phyloP scores from a whole-genome alignment of 2,329 filamentous ascomycete genomes.

The Aspergillus sp. region DNA sequence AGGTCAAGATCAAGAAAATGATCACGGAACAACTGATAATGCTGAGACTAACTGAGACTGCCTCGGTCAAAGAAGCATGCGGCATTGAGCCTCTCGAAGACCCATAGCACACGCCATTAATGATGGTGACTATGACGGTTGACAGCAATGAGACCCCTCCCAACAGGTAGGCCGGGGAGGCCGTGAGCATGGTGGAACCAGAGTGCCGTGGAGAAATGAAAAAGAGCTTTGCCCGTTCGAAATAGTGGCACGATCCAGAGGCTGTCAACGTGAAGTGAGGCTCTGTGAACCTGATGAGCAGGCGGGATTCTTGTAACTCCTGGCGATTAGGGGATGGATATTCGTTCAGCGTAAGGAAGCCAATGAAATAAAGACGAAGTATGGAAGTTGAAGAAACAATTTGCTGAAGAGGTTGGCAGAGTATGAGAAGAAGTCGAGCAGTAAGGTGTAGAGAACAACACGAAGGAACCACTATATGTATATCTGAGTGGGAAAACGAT shows the following conservation, averaged over 20 bases:
- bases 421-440: neutral
- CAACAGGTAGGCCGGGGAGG: slow-evolving; percentile 22
- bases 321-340: neutral
- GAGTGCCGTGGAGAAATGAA: neutral
- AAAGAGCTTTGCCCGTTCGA: neutral
- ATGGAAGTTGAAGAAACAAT: neutral
- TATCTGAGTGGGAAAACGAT: neutral
- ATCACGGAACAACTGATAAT: slow-evolving; percentile 25
- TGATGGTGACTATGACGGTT: slow-evolving; percentile 27
- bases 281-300: neutral
- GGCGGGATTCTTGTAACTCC: neutral
- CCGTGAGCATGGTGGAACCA: slow-evolving; percentile 8
- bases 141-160: slow-evolving; percentile 24
- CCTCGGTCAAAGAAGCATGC: slow-evolving; percentile 19
- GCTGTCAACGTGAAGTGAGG: neutral
- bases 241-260: neutral
- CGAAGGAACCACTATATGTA: neutral
- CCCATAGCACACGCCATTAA: slow-evolving; percentile 31
- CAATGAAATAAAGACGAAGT: neutral
- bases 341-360: neutral
- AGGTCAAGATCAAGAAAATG: slow-evolving; percentile 20
- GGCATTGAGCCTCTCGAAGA: slow-evolving; percentile 21
- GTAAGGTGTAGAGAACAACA: neutral
- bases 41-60: slow-evolving; percentile 26
- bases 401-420: neutral